A percentile compares a stretch with the other conserved stretches of the same genome.
phyloP scores from a whole-genome alignment of 345 rosid genomes.

The Mangifera indica region DNA sequence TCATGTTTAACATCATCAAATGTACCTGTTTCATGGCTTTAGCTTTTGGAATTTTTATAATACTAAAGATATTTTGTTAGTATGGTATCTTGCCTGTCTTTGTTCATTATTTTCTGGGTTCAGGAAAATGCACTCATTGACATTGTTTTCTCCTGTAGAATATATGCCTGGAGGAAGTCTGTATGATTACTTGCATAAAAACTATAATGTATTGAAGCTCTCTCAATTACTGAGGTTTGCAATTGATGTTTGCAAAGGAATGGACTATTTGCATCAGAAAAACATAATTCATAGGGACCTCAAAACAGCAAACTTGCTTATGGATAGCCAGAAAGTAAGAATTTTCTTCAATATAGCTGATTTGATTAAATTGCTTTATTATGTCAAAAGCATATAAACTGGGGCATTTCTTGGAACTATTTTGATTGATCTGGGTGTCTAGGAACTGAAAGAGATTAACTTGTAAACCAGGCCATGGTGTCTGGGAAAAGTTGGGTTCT shows the following conservation, averaged over 20 bases:
- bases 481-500: background rate
- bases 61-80: background rate
- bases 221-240: constrained; percentile 62
- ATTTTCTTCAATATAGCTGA: background rate
- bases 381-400: background rate
- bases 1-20: background rate
- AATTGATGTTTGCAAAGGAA: constrained; percentile 67
- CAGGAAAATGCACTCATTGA: constrained; percentile 2
- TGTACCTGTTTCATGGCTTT: constrained; percentile 5
- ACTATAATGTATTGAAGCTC: constrained; percentile 46
- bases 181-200: constrained; percentile 63
- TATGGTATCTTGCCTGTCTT: background rate
- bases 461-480: background rate
- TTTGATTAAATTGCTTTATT: constrained; percentile 4
- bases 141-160: constrained; percentile 44
- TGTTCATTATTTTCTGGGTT: background rate
- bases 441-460: constrained; percentile 14
- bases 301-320: constrained; percentile 76
- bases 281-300: constrained; percentile 72
- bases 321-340: constrained; percentile 60
- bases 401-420: background rate
- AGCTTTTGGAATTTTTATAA: background rate
- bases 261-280: constrained; percentile 74
- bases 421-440: constrained; percentile 14
- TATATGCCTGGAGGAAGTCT: constrained; percentile 80